These are phyloP conservation scores for Nicotiana obtusifolia DNA, from an alignment of 257 asterid species.

Conservation along the genomic window DNA sequence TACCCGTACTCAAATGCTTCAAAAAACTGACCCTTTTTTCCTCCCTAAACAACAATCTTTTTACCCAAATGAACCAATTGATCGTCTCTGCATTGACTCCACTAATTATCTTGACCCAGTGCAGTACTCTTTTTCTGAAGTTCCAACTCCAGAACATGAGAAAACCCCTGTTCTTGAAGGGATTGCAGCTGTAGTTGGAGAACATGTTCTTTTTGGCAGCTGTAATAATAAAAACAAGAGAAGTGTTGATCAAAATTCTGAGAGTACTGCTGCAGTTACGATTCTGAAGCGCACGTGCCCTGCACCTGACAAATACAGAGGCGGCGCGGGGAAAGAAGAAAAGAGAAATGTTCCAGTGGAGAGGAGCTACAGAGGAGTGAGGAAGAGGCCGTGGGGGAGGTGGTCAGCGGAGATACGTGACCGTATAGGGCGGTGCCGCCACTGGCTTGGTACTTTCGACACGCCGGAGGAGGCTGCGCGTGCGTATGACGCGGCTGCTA, in stretches of 20 bases:
- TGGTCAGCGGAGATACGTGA: conserved; percentile 93
- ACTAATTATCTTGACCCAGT: background rate
- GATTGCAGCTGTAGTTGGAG: conserved; percentile 80
- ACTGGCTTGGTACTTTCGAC: conserved; percentile 88
- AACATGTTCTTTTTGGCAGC: conserved; percentile 51
- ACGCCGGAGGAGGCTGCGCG: conserved; percentile 91
- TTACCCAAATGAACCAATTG: conserved; percentile 5
- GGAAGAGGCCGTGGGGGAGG: conserved; percentile 91
- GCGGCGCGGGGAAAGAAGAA: background rate
- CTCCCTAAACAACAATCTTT: conserved; percentile 17
- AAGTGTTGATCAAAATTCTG: background rate
- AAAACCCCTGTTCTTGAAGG: conserved; percentile 56
- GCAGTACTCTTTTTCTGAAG: conserved; percentile 14
- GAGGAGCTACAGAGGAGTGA: conserved; percentile 58
- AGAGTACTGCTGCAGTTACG: background rate
- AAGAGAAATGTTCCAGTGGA: conserved; percentile 12
- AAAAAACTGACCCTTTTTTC: conserved; percentile 20
- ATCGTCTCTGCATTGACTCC: background rate
- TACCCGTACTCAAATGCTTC: conserved; percentile 11
- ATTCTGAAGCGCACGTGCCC: background rate
- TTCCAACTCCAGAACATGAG: background rate
- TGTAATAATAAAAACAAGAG: background rate
- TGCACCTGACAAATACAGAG: background rate
- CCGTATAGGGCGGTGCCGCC: conserved; percentile 81
- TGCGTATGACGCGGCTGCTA: conserved; percentile 88